Evolutionary conservation across 1,284 basidiomycete species (phyloP), one percentile per base, ranked within the genome.

Genomic region (Clitocybe nebularis): DNA sequence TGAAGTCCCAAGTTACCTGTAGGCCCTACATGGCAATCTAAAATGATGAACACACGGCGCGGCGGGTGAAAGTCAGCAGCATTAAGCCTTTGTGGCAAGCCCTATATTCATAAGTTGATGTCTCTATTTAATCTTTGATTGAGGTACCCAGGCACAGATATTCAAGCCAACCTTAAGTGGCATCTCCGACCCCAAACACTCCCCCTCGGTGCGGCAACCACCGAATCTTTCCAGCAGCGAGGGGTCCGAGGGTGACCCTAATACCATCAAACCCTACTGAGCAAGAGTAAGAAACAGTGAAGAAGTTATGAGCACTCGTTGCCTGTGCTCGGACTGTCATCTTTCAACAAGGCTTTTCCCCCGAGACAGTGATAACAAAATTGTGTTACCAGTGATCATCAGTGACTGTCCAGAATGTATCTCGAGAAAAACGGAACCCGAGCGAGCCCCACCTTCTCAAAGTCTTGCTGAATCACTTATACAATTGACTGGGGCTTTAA

Each of bases 131-230:
- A n/a, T n/a, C n/a, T n/a, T n/a, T n/a, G n/a, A n/a, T n/a, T n/a
- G n/a, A n/a, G n/a, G n/a, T n/a, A n/a, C n/a, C n/a, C n/a, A n/a
- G n/a, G n/a, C n/a, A n/a, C n/a, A n/a, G n/a, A n/a, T n/a, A n/a
- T n/a, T n/a, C n/a, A n/a, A n/a, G n/a, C n/a, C n/a, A n/a, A n/a
- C n/a, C n/a, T n/a, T n/a, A 37, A 25, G 24, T 37, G 36, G 36
- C 23, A 37, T 37, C 36, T 37, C 23, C 8, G 36, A 37, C 36
- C 36, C 36, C 16, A 17, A 17, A n/a, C n/a, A n/a, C n/a, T 24
- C 21, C 13, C 2, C n/a, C 14, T 8, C 19, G 16, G 9, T 24
- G 19, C 22, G 36, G 36, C 36, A 37, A 37, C 23, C 10, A 37
- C 36, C 22, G 23, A 37, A 21, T 37, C 19, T 37, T 22, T 24